Evolutionary conservation across 192 early-diverging fungal genomes (phyloP).

Genomic region (Podila epigama): DNA sequence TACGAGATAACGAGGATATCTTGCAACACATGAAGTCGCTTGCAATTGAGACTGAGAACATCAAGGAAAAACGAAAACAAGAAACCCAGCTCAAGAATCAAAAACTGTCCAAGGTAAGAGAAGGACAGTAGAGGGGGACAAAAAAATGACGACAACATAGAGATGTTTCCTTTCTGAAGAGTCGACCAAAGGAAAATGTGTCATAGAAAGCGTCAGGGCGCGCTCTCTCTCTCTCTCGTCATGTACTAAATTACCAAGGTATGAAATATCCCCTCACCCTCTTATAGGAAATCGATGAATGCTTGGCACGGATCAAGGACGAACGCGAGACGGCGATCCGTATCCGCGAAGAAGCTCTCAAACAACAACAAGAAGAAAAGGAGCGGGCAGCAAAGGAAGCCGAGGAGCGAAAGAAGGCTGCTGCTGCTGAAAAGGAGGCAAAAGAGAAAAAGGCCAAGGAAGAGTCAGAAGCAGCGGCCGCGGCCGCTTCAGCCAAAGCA

Average conservation of each 20-base stretch:
- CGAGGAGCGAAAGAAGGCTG: conserved; percentile 31
- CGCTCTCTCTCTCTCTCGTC: no score
- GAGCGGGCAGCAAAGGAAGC: conserved; percentile 27
- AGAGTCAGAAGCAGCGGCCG: conserved; percentile 12
- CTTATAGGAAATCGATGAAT: conserved; percentile 15
- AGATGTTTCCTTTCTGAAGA: not conserved
- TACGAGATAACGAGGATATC: conserved; percentile 11
- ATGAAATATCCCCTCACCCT: no score
- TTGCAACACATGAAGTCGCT: conserved; percentile 10
- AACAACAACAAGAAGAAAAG: conserved; percentile 16
- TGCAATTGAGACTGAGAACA: conserved; percentile 13
- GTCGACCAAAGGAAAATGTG: no score
- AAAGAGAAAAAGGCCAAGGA: conserved; percentile 19
- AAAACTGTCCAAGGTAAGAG: conserved; percentile 9
- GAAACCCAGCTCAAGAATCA: conserved; percentile 31
- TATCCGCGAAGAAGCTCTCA: conserved; percentile 14
- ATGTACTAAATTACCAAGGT: no score
- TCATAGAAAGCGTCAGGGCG: no score
- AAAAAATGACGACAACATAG: not conserved
- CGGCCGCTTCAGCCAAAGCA: conserved; percentile 21
- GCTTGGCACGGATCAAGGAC: conserved; percentile 23
- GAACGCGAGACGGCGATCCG: conserved; percentile 31
- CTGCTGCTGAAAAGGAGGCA: conserved; percentile 7
- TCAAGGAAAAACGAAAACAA: conserved; percentile 25
- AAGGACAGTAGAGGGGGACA: no score